Conservation (phyloP, 225 moss, liverwort and hornwort species). For the Rhytidiadelphus loreus region DNA sequence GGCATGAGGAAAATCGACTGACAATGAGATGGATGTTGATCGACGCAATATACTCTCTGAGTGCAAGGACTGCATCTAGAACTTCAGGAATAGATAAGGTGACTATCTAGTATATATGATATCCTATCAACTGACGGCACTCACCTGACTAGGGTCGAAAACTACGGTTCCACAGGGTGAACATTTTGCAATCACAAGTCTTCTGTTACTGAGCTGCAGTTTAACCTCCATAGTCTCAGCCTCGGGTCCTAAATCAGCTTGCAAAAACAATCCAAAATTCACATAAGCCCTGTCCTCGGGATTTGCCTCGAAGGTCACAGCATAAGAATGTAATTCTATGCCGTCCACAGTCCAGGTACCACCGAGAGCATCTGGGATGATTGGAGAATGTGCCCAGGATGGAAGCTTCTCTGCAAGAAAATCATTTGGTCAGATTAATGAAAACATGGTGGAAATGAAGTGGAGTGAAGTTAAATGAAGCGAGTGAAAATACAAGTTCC, state of each 20-base stretch:
- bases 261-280: slow-evolving; percentile 70
- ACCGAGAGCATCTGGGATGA: slow-evolving; percentile 48
- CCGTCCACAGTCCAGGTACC: slow-evolving; percentile 48
- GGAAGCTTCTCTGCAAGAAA: slow-evolving; percentile 33
- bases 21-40: neutral
- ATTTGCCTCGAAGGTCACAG: slow-evolving; percentile 48
- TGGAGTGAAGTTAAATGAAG: neutral
- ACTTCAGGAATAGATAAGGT: neutral
- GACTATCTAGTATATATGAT: neutral
- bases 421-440: neutral
- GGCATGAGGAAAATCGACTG: neutral
- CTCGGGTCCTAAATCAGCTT: slow-evolving; percentile 46
- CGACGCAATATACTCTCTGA: neutral
- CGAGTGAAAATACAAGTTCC: neutral
- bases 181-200: slow-evolving; percentile 49
- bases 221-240: slow-evolving; percentile 29
- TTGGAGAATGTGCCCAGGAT: slow-evolving; percentile 32
- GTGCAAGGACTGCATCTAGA: neutral
- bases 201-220: slow-evolving; percentile 47
- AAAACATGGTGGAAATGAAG: neutral
- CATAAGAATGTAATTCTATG: slow-evolving; percentile 45
- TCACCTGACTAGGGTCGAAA: slow-evolving; percentile 64
- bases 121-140: neutral
- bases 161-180: slow-evolving; percentile 32
- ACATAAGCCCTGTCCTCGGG: slow-evolving; percentile 73